These are phyloP conservation scores for Coccomyxa sp. DNA, from an alignment of 139 green algal species.

Conservation along the genomic window DNA sequence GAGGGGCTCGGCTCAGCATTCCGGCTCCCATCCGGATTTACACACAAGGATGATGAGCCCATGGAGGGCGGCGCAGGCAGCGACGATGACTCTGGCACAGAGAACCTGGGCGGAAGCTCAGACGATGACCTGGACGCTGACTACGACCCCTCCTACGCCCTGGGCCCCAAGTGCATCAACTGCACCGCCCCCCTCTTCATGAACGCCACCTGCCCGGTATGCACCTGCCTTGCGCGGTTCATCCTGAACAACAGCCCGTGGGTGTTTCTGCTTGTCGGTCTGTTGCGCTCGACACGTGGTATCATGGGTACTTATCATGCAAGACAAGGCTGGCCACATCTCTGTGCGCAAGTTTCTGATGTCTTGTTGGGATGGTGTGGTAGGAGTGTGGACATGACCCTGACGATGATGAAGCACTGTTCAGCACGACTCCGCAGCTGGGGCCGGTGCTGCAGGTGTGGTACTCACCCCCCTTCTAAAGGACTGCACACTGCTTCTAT, in stretches of 20 bases:
- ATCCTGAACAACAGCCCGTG: background rate
- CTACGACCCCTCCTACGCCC: slow-evolving; percentile 1
- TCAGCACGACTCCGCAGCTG: background rate
- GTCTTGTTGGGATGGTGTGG: background rate
- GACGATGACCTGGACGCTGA: background rate
- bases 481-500: too few relatives aligned
- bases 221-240: background rate
- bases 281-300: background rate
- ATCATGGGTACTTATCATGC: background rate
- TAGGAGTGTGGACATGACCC: slow-evolving; percentile 25
- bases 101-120: background rate
- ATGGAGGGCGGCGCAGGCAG: background rate
- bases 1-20: background rate
- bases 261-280: background rate
- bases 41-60: background rate
- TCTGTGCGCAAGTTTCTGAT: background rate
- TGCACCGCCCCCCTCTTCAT: slow-evolving; percentile 24
- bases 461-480: too few relatives aligned
- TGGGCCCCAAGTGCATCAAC: slow-evolving; percentile 35
- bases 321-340: background rate
- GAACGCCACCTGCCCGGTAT: slow-evolving; percentile 6
- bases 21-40: background rate
- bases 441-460: background rate
- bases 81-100: background rate
- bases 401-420: slow-evolving; percentile 1